These are phyloP conservation scores for Datura wrightii DNA, from an alignment of 257 asterid species.

Conservation along the genomic window DNA sequence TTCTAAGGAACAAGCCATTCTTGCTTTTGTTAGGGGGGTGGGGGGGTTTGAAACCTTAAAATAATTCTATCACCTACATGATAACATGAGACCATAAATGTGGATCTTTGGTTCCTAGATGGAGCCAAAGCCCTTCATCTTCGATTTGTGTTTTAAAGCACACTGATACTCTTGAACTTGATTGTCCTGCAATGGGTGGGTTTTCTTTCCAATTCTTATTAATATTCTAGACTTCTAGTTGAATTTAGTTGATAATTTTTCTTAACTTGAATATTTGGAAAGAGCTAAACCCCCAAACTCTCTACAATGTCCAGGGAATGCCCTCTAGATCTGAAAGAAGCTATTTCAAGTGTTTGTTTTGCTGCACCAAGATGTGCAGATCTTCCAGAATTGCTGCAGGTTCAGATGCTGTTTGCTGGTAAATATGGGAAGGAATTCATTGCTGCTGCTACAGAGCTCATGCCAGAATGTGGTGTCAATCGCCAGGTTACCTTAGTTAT, in stretches of 20 bases:
- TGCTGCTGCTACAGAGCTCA: conserved; percentile 85
- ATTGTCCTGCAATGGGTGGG: neutral
- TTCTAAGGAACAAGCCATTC: neutral
- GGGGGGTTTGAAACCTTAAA: neutral
- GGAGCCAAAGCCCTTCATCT: neutral
- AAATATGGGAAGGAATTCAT: conserved; percentile 94
- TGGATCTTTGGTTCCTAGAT: neutral
- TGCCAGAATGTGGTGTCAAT: conserved; percentile 97
- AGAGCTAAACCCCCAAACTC: conserved; percentile 26
- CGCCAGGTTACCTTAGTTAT: conserved; percentile 68
- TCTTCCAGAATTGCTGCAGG: conserved; percentile 82
- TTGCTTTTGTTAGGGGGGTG: neutral
- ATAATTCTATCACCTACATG: neutral
- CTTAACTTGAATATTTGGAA: conserved; percentile 19
- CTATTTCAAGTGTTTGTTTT: conserved; percentile 93
- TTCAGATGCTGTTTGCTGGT: conserved; percentile 71
- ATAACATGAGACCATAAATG: conserved; percentile 24
- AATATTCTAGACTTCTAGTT: conserved; percentile 6
- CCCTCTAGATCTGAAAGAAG: conserved; percentile 96
- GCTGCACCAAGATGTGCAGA: conserved; percentile 99
- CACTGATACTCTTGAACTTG: conserved; percentile 15
- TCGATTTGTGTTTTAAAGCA: neutral
- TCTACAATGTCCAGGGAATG: conserved; percentile 70
- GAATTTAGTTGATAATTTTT: conserved; percentile 2
- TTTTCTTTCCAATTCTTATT: neutral